A percentile compares a stretch with the other conserved stretches of the same genome.
Evolutionary conservation across 768 basidiomycete genomes (phyloP).

Genomic region (Neoboletus brunneissimus): DNA sequence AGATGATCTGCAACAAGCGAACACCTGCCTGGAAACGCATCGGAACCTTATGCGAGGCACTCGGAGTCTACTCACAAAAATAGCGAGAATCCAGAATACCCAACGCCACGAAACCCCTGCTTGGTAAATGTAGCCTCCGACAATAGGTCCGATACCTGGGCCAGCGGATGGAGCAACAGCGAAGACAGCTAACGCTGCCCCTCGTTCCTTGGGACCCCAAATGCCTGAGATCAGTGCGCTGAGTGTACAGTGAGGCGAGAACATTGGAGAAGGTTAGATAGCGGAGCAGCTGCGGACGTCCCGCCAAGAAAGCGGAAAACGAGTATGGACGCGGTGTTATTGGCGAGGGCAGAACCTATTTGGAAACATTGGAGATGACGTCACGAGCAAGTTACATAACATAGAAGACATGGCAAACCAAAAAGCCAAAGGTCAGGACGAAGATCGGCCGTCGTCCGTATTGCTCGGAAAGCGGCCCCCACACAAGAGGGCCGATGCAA

Average conservation of each 20-base stretch:
- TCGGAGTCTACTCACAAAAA: conserved; percentile 43
- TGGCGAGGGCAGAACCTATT: conserved; percentile 58
- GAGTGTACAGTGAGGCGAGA: not conserved
- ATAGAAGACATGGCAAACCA: conserved; percentile 32
- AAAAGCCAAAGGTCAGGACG: conserved; percentile 50
- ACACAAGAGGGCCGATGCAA: conserved; percentile 58
- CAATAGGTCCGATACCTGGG: conserved; percentile 56
- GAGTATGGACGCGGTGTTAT: conserved; percentile 62
- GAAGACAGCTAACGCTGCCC: conserved; percentile 65
- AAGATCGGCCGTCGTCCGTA: conserved; percentile 62
- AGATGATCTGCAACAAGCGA: conserved; percentile 46
- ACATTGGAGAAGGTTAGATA: conserved; percentile 45
- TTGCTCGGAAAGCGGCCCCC: conserved; percentile 53
- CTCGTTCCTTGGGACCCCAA: conserved; percentile 60
- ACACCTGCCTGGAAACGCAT: conserved; percentile 40
- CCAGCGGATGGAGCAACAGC: conserved; percentile 66
- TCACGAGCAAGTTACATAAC: not conserved
- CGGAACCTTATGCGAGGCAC: not conserved
- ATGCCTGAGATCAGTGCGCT: conserved; percentile 56
- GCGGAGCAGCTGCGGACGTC: conserved; percentile 62
- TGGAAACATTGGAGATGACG: conserved; percentile 47
- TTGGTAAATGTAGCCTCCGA: conserved; percentile 43
- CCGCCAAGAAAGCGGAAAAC: conserved; percentile 72
- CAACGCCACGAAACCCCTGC: conserved; percentile 55
- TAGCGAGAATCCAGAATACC: conserved; percentile 63